phyloP scores from a whole-genome alignment of 129 eudicot genomes.

The Apium graveolens region DNA sequence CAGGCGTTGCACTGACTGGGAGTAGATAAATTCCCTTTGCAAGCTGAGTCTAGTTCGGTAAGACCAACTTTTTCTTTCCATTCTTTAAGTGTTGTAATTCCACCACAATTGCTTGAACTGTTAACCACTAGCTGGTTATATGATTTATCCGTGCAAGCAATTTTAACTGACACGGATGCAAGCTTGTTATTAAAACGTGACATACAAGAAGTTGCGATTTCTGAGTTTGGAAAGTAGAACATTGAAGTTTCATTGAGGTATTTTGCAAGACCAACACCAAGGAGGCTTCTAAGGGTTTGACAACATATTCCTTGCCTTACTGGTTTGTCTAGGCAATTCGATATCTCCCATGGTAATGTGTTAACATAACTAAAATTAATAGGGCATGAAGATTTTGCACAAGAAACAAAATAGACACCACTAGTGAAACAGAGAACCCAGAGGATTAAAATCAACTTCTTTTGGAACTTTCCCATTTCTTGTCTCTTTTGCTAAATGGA shows the following conservation, averaged over 20 bases:
- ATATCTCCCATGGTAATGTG: conserved; percentile 55
- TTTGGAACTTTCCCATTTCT: conserved; percentile 3
- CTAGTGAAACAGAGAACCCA: conserved; percentile 3
- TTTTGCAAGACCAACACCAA: conserved; percentile 54
- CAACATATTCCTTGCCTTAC: conserved; percentile 34
- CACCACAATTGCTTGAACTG: conserved; percentile 40
- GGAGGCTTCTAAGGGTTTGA: conserved; percentile 29
- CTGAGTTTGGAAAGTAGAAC: conserved; percentile 39
- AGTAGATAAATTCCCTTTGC: conserved; percentile 37
- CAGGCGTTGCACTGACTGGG: conserved; percentile 42
- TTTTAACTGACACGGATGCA: conserved; percentile 3
- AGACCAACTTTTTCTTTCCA: conserved; percentile 35
- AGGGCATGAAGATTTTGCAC: conserved; percentile 42
- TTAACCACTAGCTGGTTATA: conserved; percentile 25
- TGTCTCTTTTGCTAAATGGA: neutral
- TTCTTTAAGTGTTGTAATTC: conserved; percentile 31
- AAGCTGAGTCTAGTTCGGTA: conserved; percentile 30
- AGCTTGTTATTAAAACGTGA: conserved; percentile 28
- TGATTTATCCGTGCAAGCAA: conserved; percentile 33
- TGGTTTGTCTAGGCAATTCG: conserved; percentile 28
- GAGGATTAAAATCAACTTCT: neutral
- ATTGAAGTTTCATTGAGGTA: conserved; percentile 43
- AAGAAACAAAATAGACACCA: conserved; percentile 6
- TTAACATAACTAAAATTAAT: conserved; percentile 47
- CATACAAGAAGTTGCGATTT: conserved; percentile 38